A percentile compares a stretch with the other conserved stretches of the same genome.
phyloP scores from a whole-genome alignment of 2,329 filamentous ascomycete species.

The Alternaria angustiovoidea region DNA sequence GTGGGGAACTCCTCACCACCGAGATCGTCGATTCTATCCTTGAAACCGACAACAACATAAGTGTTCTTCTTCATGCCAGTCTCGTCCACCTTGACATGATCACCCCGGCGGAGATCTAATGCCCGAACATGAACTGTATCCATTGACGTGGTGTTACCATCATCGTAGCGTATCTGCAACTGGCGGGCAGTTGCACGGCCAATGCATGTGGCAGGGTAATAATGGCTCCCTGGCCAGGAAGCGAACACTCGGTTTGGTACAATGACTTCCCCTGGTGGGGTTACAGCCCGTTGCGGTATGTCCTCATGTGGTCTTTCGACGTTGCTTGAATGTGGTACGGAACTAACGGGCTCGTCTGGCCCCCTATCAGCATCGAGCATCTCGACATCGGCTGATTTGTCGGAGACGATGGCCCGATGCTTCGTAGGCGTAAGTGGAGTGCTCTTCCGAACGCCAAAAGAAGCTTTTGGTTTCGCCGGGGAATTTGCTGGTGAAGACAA shows the following conservation, averaged over 20 bases:
- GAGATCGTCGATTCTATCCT: constrained; percentile 42
- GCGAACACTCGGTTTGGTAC: constrained; percentile 65
- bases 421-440: constrained; percentile 25
- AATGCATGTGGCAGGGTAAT: constrained; percentile 68
- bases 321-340: constrained; percentile 21
- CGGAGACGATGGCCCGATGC: neutral
- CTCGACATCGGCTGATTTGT: constrained; percentile 22
- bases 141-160: constrained; percentile 54
- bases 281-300: constrained; percentile 19
- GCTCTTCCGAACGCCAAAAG: constrained; percentile 8
- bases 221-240: constrained; percentile 64
- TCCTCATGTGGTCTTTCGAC: constrained; percentile 8
- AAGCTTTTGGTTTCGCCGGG: constrained; percentile 9
- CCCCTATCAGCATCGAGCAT: constrained; percentile 30
- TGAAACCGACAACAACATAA: constrained; percentile 56
- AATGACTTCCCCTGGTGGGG: constrained; percentile 38
- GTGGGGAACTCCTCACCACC: constrained; percentile 41
- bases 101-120: constrained; percentile 55
- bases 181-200: constrained; percentile 54
- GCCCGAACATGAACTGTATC: constrained; percentile 51
- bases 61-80: constrained; percentile 54
- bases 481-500: constrained; percentile 30
- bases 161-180: constrained; percentile 59
- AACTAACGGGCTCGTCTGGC: constrained; percentile 31
- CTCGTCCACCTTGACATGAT: constrained; percentile 58